phyloP scores from a whole-genome alignment of 306 rosid species.

The Cajanus cajan region DNA sequence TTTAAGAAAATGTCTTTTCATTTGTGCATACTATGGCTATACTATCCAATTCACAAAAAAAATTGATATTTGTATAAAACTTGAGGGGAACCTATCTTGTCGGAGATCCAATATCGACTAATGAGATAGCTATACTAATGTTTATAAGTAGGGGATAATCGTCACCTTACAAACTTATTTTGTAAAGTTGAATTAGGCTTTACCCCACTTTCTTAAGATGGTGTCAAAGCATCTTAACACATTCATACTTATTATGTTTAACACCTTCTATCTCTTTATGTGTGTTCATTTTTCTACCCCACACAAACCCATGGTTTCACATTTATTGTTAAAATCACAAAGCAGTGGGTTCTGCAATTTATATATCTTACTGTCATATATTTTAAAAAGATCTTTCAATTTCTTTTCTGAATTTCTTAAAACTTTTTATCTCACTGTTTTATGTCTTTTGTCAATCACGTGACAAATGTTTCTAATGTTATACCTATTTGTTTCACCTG shows the following conservation, averaged over 20 bases:
- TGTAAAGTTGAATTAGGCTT: too few species aligned
- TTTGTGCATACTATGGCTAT: slow-evolving; percentile 1
- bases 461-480: background rate
- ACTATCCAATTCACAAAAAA: background rate
- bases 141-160: too few species aligned
- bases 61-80: background rate
- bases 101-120: too few species aligned
- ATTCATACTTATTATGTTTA: too few species aligned
- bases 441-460: background rate
- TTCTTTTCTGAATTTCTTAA: background rate
- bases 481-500: background rate
- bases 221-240: too few species aligned
- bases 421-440: background rate
- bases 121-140: too few species aligned
- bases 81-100: background rate
- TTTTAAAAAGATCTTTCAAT: background rate
- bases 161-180: too few species aligned
- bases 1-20: slow-evolving; percentile 1
- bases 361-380: background rate
- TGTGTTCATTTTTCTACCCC: background rate
- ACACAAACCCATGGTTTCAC: background rate
- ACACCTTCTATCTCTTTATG: background rate
- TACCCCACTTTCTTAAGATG: too few species aligned
- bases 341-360: background rate
- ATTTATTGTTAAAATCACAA: background rate